phyloP scores from a whole-genome alignment of 768 basidiomycete species.

The Lactarius sanguifluus region DNA sequence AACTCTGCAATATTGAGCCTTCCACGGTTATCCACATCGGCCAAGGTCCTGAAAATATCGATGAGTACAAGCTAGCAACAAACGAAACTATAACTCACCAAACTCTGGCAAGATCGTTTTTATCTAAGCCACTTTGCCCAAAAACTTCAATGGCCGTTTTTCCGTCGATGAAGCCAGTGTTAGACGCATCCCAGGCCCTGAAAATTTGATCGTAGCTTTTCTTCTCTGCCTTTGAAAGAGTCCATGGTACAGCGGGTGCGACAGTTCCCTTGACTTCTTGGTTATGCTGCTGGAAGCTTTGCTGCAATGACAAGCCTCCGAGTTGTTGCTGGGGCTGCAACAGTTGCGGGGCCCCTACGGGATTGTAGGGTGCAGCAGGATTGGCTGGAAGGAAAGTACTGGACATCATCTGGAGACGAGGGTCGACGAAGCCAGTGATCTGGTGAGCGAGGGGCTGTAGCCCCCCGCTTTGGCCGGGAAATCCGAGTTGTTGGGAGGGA shows the following conservation, averaged over 20 bases:
- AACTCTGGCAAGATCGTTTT: constrained; percentile 88
- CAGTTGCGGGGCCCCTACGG: constrained; percentile 65
- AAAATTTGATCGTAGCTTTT: constrained; percentile 97
- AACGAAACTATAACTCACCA: constrained; percentile 59
- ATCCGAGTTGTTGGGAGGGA: constrained; percentile 59
- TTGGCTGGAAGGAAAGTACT: constrained; percentile 87
- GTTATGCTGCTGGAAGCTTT: constrained; percentile 87
- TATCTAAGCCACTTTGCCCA: constrained; percentile 85
- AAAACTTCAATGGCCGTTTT: constrained; percentile 88
- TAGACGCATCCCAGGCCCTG: constrained; percentile 87
- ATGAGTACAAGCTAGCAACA: constrained; percentile 17
- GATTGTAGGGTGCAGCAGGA: constrained; percentile 54
- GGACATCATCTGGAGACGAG: constrained; percentile 85
- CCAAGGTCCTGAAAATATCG: constrained; percentile 65
- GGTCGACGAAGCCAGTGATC: constrained; percentile 78
- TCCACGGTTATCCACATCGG: constrained; percentile 91
- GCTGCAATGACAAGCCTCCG: constrained; percentile 63
- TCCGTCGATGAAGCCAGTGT: constrained; percentile 84
- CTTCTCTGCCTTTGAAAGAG: constrained; percentile 84
- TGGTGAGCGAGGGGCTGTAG: constrained; percentile 61
- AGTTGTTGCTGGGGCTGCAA: constrained; percentile 48
- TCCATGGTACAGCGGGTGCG: constrained; percentile 79
- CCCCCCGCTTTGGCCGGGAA: constrained; percentile 42
- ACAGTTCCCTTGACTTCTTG: constrained; percentile 66
- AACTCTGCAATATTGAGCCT: constrained; percentile 96